Evolutionary conservation across 2,329 filamentous ascomycete genomes (phyloP), one percentile per base, ranked within the genome.

Genomic region (Emergomyces orientalis): DNA sequence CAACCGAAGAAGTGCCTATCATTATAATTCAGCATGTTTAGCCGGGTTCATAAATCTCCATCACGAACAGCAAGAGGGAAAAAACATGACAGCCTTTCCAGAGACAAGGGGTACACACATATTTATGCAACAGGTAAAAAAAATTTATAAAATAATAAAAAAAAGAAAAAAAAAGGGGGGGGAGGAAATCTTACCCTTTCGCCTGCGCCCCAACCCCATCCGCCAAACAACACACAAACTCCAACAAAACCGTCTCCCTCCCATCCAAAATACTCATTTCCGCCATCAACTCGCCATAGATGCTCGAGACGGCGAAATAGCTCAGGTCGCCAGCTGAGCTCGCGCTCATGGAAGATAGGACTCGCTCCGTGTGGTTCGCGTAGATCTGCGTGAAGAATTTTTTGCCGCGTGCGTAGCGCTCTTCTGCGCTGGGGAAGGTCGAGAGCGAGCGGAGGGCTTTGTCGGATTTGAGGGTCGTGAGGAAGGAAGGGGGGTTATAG

Each of bases 221-320:
- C 19, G 67, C 69, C 47, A 72, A 63, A 67, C 70, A 72, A 59
- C 68, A 70, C 17, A 70, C 69, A 63, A 72, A 72, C 61, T 71
- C 70, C 54, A 72, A 43, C 63, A 72, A 55, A 2, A 67, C 70
- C 47, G 70, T 72, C 58, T 71, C 69, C 61, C 65, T 60, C 30
- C 62, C 65, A 45, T 65, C 65, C 14, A 71, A 62, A 30, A 71
- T 66, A 32, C 65, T 64, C 55, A 63, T 64, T 60, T 71, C 70
- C 8, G 66, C 64, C 61, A 72, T 67, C 14, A 72, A 62, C 41
- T 70, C 70, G 39, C 70, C 70, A 62, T 72, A 72, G 54, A 72
- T 69, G 61, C 68, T 69, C 17, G 65, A 57, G 25, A 71, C 65
- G 22, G 69, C 69, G 62, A 69, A 71, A 51, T 70, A 66, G 55